These are phyloP conservation scores for Trichoderma parareesei DNA, from an alignment of 495 filamentous ascomycete species.

Conservation along the genomic window DNA sequence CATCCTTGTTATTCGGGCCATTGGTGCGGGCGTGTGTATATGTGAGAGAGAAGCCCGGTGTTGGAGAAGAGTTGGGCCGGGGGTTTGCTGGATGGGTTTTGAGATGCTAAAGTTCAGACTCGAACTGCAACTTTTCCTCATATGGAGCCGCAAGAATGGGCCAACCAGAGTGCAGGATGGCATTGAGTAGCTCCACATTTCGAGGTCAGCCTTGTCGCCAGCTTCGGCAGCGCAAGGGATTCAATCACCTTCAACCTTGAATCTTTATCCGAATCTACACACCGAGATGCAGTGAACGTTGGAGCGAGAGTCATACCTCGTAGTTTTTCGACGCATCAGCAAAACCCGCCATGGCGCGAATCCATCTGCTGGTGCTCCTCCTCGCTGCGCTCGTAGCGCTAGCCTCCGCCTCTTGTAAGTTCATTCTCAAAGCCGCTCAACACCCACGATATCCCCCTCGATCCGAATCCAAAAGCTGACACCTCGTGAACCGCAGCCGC, in stretches of 20 bases:
- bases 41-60: neutral
- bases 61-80: neutral
- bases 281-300: neutral
- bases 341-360: constrained; percentile 7
- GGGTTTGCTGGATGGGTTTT: neutral
- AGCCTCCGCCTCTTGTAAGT: constrained; percentile 4
- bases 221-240: neutral
- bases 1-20: constrained; percentile 11
- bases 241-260: neutral
- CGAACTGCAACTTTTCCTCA: constrained; percentile 1
- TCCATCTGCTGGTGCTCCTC: neutral
- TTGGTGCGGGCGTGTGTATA: neutral
- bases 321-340: neutral
- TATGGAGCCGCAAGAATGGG: neutral
- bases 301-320: too few relatives aligned
- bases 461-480: neutral
- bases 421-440: neutral
- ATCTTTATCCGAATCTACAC: too few relatives aligned
- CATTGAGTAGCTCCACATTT: neutral
- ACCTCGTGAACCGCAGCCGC: constrained; percentile 31
- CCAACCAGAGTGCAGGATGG: neutral
- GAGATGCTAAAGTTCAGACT: neutral
- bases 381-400: constrained; percentile 8
- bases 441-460: too few relatives aligned
- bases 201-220: neutral